Evolutionary conservation across 139 green algal species (phyloP).

Genomic region (Pseudopediastrum boryanum): DNA sequence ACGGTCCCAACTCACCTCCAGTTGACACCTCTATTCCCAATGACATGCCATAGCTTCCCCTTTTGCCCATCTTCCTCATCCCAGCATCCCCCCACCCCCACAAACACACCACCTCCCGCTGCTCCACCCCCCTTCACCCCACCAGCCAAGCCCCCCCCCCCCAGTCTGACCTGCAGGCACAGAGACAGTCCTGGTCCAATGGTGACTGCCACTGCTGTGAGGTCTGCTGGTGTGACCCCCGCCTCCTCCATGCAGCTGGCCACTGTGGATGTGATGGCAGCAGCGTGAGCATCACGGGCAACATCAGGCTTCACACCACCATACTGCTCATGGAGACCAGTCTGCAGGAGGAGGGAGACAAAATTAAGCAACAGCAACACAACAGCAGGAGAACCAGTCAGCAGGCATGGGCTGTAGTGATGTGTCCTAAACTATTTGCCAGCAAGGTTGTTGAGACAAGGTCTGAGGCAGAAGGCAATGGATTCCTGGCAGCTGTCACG

Average conservation of each 20-base stretch:
- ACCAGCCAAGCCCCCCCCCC: constrained; percentile 80
- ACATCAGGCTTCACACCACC: constrained; percentile 95
- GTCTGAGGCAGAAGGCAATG: neutral
- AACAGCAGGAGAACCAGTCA: neutral
- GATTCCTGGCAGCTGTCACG: too few relatives aligned
- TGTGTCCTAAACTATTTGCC: too few relatives aligned
- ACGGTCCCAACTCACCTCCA: too few relatives aligned
- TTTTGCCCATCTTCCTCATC: too few relatives aligned
- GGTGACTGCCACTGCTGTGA: constrained; percentile 31
- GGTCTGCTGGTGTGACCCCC: neutral
- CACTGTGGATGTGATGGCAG: constrained; percentile 90
- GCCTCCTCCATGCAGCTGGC: constrained; percentile 1
- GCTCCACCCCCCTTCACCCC: constrained; percentile 44
- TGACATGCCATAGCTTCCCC: too few relatives aligned
- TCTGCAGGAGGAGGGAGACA: neutral
- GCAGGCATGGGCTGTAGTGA: neutral
- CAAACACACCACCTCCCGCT: too few relatives aligned
- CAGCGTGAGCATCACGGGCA: constrained; percentile 86
- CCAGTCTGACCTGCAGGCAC: constrained; percentile 92
- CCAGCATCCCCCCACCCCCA: too few relatives aligned
- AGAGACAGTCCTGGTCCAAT: constrained; percentile 90
- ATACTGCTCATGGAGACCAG: constrained; percentile 51
- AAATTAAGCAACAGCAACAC: neutral
- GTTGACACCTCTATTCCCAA: too few relatives aligned
- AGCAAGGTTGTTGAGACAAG: neutral